phyloP scores from a whole-genome alignment of 2,329 filamentous ascomycete genomes.

The Emericellopsis cladophorae region DNA sequence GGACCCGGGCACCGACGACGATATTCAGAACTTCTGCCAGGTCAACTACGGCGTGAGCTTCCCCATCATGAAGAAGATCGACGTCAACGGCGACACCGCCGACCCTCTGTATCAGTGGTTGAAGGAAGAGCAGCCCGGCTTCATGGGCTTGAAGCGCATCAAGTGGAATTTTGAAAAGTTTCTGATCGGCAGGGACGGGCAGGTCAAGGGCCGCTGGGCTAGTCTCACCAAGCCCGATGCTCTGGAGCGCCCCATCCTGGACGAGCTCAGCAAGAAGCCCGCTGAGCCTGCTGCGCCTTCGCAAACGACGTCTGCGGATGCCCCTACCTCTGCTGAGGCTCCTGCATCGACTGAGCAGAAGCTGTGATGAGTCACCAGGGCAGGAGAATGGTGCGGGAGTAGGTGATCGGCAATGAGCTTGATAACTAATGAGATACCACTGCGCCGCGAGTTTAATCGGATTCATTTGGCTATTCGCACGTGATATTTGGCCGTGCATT shows the following conservation, averaged over 20 bases:
- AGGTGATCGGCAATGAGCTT: too few species aligned
- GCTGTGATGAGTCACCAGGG: neutral
- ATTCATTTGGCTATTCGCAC: too few species aligned
- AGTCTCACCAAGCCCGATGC: slow-evolving; percentile 77
- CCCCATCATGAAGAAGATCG: slow-evolving; percentile 81
- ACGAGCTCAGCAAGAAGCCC: slow-evolving; percentile 50
- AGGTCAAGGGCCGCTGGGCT: slow-evolving; percentile 77
- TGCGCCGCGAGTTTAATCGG: too few species aligned
- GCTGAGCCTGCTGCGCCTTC: neutral
- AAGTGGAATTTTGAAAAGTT: slow-evolving; percentile 99
- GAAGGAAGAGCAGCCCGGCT: slow-evolving; percentile 61
- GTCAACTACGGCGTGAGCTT: slow-evolving; percentile 87
- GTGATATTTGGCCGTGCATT: too few species aligned
- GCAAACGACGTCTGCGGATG: neutral
- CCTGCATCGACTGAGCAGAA: neutral
- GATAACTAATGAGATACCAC: too few species aligned
- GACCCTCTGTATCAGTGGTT: slow-evolving; percentile 71
- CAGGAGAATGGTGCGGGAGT: too few species aligned
- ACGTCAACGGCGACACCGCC: slow-evolving; percentile 81
- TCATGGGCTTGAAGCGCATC: slow-evolving; percentile 78
- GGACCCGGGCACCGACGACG: slow-evolving; percentile 72
- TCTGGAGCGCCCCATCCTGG: slow-evolving; percentile 62
- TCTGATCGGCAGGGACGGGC: slow-evolving; percentile 72
- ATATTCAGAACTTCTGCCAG: slow-evolving; percentile 78
- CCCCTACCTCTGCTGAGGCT: neutral